Conservation (phyloP, 108 stramenopile genomes). For the Fragilariopsis cylindrus region DNA sequence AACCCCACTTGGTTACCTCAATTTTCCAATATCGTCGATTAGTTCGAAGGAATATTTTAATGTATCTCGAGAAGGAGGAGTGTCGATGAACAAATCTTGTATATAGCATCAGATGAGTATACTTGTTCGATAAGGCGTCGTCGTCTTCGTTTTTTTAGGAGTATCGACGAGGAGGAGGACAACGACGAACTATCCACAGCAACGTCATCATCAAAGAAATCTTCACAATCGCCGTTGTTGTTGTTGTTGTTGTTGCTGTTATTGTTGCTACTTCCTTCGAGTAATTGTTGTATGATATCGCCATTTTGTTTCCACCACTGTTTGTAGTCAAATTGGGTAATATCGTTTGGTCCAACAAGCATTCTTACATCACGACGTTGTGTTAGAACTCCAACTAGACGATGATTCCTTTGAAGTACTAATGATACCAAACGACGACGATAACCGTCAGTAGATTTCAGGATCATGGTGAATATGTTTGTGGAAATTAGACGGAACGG, state of each 20-base stretch:
- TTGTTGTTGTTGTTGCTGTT: too few species aligned
- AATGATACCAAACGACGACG: too few species aligned
- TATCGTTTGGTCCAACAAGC: too few species aligned
- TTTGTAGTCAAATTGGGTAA: not conserved
- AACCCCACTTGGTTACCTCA: not conserved
- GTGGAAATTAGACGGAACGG: too few species aligned
- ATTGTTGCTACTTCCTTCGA: not conserved
- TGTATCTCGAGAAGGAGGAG: constrained; percentile 4
- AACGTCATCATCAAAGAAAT: not conserved
- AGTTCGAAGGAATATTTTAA: not conserved
- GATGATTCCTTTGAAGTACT: too few species aligned
- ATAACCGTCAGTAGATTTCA: too few species aligned
- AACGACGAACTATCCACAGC: not conserved
- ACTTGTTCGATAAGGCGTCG: not conserved
- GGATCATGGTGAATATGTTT: too few species aligned
- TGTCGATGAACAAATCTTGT: constrained; percentile 16
- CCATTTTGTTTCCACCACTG: constrained; percentile 4
- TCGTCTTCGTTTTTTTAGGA: not conserved
- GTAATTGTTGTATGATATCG: not conserved
- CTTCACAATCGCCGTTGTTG: not conserved
- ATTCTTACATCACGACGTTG: too few species aligned
- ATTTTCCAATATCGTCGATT: constrained; percentile 10
- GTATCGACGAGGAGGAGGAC: not conserved
- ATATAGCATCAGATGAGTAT: constrained; percentile 12
- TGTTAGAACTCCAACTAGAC: too few species aligned